Evolutionary conservation across 2,329 filamentous ascomycete species (phyloP).

Genomic region (Trichophyton benhamiae): DNA sequence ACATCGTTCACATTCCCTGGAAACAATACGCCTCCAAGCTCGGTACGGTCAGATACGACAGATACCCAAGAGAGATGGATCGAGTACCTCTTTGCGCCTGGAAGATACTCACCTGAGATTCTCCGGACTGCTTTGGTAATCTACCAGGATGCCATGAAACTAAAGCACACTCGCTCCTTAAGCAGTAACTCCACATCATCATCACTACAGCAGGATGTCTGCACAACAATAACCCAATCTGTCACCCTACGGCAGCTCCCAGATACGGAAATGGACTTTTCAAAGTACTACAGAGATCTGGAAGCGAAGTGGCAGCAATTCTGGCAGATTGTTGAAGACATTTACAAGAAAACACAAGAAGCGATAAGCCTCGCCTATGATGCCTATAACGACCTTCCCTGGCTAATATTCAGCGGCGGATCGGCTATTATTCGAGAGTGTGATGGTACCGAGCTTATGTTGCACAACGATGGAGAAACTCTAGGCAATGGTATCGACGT

Average conservation of each 20-base stretch:
- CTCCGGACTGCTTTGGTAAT: slow-evolving; percentile 73
- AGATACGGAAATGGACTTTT: slow-evolving; percentile 56
- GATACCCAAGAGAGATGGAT: slow-evolving; percentile 79
- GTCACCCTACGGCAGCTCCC: slow-evolving; percentile 51
- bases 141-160: slow-evolving; percentile 55
- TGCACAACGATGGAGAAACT: slow-evolving; percentile 48
- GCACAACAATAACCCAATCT: slow-evolving; percentile 56
- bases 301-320: slow-evolving; percentile 83
- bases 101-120: slow-evolving; percentile 64
- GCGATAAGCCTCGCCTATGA: slow-evolving; percentile 69
- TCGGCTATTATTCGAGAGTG: slow-evolving; percentile 69
- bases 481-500: slow-evolving; percentile 28
- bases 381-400: slow-evolving; percentile 56
- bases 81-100: slow-evolving; percentile 67
- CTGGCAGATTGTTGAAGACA: slow-evolving; percentile 69
- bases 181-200: slow-evolving; percentile 32
- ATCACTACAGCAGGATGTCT: slow-evolving; percentile 63
- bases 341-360: slow-evolving; percentile 77
- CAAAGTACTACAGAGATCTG: slow-evolving; percentile 58
- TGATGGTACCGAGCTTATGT: slow-evolving; percentile 62
- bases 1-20: slow-evolving; percentile 50
- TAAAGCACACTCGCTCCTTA: slow-evolving; percentile 17
- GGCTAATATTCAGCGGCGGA: slow-evolving; percentile 73
- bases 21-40: slow-evolving; percentile 42
- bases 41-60: slow-evolving; percentile 52